Percentiles rank a stretch among this genome's conserved stretches.
phyloP scores from a whole-genome alignment of 1,139 yeast species.

The Yamadazyma blattariae region DNA sequence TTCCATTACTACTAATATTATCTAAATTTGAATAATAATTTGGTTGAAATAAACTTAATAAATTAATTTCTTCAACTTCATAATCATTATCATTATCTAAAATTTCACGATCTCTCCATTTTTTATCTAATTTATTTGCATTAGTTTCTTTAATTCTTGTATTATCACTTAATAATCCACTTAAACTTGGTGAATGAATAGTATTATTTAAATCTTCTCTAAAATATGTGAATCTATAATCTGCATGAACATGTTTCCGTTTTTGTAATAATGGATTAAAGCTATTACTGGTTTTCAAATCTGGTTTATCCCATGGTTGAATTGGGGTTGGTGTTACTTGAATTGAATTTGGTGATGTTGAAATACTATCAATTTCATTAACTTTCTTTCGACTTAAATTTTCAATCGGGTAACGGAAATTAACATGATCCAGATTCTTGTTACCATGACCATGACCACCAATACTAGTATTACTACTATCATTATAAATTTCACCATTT shows the following conservation, averaged over 20 bases:
- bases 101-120: slow-evolving; percentile 19
- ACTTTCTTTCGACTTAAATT: slow-evolving; percentile 31
- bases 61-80: slow-evolving; percentile 9
- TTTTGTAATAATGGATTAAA: slow-evolving; percentile 27
- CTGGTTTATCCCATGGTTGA: slow-evolving; percentile 67
- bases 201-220: slow-evolving; percentile 87
- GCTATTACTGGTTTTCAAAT: slow-evolving; percentile 17
- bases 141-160: slow-evolving; percentile 11
- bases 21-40: slow-evolving; percentile 14
- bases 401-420: slow-evolving; percentile 2
- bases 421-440: slow-evolving; percentile 5
- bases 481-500: neutral
- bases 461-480: neutral
- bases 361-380: slow-evolving; percentile 60
- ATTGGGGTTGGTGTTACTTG: slow-evolving; percentile 72
- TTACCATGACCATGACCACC: neutral
- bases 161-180: slow-evolving; percentile 55
- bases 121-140: slow-evolving; percentile 11
- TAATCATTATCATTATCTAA: slow-evolving; percentile 6
- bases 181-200: slow-evolving; percentile 83
- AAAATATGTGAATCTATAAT: slow-evolving; percentile 78
- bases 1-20: neutral
- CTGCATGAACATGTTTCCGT: slow-evolving; percentile 24
- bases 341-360: slow-evolving; percentile 35
- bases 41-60: slow-evolving; percentile 33